These are phyloP conservation scores for Sporothrix inflata DNA, from an alignment of 2,329 filamentous ascomycete genomes.

Conservation along the genomic window DNA sequence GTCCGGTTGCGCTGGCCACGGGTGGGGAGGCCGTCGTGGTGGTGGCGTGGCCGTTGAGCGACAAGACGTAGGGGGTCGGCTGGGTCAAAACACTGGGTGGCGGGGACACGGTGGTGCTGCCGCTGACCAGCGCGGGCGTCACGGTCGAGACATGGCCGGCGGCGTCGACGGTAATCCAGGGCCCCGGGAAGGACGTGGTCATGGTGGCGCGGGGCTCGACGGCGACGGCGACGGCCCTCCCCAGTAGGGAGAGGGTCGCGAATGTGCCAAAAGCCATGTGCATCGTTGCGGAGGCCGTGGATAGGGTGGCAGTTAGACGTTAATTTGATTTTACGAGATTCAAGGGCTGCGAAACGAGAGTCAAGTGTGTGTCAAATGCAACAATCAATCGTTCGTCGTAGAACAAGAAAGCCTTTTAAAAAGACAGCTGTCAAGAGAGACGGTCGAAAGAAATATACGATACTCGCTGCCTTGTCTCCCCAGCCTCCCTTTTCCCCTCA, in stretches of 20 bases:
- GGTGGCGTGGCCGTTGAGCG: constrained; percentile 34
- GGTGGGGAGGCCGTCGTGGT: constrained; percentile 41
- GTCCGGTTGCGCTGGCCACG: constrained; percentile 39
- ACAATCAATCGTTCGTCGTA: too few species aligned
- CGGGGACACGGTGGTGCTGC: constrained; percentile 38
- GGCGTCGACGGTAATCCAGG: constrained; percentile 43
- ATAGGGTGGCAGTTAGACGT: neutral
- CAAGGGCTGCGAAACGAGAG: neutral
- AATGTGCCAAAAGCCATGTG: neutral
- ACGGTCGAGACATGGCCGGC: constrained; percentile 39
- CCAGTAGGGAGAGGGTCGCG: neutral
- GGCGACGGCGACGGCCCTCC: neutral
- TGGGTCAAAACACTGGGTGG: constrained; percentile 40
- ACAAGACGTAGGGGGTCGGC: constrained; percentile 40
- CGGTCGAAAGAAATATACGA: neutral
- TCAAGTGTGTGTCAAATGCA: too few species aligned
- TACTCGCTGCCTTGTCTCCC: neutral
- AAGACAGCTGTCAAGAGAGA: neutral
- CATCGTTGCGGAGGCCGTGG: neutral
- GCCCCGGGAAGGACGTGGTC: constrained; percentile 32
- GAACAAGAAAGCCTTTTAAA: neutral
- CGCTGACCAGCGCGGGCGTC: constrained; percentile 37
- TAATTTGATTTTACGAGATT: neutral
- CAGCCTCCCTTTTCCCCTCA: constrained; percentile 15
- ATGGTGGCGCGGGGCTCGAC: neutral